phyloP scores from a whole-genome alignment of 345 rosid species.

The Anastatica hierochuntica region DNA sequence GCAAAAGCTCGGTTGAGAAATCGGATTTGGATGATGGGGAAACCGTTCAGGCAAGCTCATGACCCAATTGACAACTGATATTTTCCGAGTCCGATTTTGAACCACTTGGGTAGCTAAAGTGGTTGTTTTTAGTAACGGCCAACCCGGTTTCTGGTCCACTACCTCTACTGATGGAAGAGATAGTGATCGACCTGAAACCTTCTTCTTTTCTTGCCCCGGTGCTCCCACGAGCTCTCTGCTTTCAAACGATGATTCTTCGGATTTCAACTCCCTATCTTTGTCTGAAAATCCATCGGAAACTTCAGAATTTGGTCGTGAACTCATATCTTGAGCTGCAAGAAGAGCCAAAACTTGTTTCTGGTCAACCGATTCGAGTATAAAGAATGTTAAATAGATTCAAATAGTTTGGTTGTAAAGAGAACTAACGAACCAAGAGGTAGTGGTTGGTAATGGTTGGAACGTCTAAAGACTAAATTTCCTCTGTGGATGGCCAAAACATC shows the following conservation, averaged over 20 bases:
- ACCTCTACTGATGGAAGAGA: conserved; percentile 38
- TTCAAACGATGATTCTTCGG: conserved; percentile 22
- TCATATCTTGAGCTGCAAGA: conserved; percentile 40
- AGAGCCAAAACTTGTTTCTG: neutral
- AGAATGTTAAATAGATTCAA: neutral
- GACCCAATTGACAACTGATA: conserved; percentile 81
- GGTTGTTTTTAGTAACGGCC: conserved; percentile 64
- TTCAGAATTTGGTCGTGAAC: conserved; percentile 38
- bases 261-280: conserved; percentile 31
- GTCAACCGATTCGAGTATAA: neutral
- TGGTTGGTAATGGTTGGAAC: conserved; percentile 38
- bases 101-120: conserved; percentile 31
- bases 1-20: conserved; percentile 9
- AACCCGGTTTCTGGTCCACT: conserved; percentile 58
- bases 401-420: neutral
- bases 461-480: conserved; percentile 58
- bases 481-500: conserved; percentile 62
- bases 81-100: conserved; percentile 26
- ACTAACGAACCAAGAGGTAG: conserved; percentile 48
- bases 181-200: conserved; percentile 25
- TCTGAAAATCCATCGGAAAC: conserved; percentile 11
- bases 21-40: conserved; percentile 20
- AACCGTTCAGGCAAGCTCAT: conserved; percentile 75
- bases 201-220: conserved; percentile 15
- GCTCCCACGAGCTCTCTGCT: conserved; percentile 16